phyloP scores from a whole-genome alignment of 1,139 yeast species.

The Suhomyces panamericanus region DNA sequence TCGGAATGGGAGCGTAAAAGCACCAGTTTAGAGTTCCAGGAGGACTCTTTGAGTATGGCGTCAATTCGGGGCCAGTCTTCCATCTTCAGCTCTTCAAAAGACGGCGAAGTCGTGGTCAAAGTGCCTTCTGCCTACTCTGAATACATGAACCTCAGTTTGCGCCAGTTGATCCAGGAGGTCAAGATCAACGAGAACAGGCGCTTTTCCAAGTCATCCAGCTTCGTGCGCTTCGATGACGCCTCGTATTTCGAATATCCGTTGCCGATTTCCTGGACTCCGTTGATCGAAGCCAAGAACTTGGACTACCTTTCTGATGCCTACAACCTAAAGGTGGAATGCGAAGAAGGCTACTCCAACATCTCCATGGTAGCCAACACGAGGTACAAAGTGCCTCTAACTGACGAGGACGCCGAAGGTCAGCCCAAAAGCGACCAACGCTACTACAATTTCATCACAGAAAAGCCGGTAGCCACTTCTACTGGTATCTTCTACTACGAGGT shows the following conservation, averaged over 20 bases:
- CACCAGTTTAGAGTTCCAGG: neutral
- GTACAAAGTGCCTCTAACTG: neutral
- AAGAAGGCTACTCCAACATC: conserved; percentile 34
- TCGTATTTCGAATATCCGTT: conserved; percentile 33
- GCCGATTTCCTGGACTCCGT: conserved; percentile 45
- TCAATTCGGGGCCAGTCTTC: conserved; percentile 11
- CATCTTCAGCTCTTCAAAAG: conserved; percentile 16
- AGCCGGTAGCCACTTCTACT: conserved; percentile 30
- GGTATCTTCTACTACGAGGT: conserved; percentile 43
- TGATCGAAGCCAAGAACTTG: conserved; percentile 29
- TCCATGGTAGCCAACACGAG: conserved; percentile 18
- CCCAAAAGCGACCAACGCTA: conserved; percentile 17
- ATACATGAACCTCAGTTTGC: conserved; percentile 27
- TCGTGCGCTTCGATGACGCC: conserved; percentile 26
- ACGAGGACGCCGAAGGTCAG: neutral
- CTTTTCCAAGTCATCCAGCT: conserved; percentile 29
- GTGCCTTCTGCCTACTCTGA: conserved; percentile 24
- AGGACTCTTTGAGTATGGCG: neutral
- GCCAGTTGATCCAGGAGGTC: conserved; percentile 27
- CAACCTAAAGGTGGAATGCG: conserved; percentile 26
- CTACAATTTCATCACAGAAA: conserved; percentile 39
- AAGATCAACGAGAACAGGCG: conserved; percentile 24
- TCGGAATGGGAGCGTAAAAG: conserved; percentile 1
- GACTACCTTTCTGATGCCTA: conserved; percentile 23
- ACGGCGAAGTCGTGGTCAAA: conserved; percentile 27